A percentile compares a stretch with the other conserved stretches of the same genome.
Conservation (phyloP, 2,329 filamentous ascomycete species). For the Neofusicoccum cordaticola region DNA sequence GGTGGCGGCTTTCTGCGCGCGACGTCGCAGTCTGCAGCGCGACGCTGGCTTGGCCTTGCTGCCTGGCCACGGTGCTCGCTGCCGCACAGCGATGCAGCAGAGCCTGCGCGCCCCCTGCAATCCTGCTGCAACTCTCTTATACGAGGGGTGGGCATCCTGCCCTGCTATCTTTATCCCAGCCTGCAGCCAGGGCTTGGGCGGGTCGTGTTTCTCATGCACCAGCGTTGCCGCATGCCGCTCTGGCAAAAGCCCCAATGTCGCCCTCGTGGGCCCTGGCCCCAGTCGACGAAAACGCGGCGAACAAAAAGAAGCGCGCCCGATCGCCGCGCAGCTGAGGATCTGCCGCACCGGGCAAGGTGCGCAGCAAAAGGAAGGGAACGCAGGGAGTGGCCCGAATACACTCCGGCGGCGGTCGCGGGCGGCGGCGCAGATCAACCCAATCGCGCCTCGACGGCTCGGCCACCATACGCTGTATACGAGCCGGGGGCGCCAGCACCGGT, state of each 20-base stretch:
- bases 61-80: not conserved
- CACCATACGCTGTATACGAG: not conserved
- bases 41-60: not conserved
- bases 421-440: too few species aligned
- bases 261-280: not conserved
- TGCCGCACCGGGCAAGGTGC: not conserved
- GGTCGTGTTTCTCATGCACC: not conserved
- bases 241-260: not conserved
- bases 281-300: not conserved
- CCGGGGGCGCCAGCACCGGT: not conserved
- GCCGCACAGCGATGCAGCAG: not conserved
- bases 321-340: not conserved
- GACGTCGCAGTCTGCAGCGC: not conserved
- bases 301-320: too few species aligned
- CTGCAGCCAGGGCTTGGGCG: not conserved
- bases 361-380: not conserved
- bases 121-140: slow-evolving; percentile 11
- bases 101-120: not conserved
- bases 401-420: not conserved
- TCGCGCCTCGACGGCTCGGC: too few species aligned
- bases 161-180: slow-evolving; percentile 2
- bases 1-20: not conserved
- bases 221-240: not conserved
- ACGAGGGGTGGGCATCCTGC: not conserved
- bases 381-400: not conserved